A percentile compares a stretch with the other conserved stretches of the same genome.
Evolutionary conservation across 2,329 filamentous ascomycete species (phyloP).

Genomic region (Claviceps monticola): DNA sequence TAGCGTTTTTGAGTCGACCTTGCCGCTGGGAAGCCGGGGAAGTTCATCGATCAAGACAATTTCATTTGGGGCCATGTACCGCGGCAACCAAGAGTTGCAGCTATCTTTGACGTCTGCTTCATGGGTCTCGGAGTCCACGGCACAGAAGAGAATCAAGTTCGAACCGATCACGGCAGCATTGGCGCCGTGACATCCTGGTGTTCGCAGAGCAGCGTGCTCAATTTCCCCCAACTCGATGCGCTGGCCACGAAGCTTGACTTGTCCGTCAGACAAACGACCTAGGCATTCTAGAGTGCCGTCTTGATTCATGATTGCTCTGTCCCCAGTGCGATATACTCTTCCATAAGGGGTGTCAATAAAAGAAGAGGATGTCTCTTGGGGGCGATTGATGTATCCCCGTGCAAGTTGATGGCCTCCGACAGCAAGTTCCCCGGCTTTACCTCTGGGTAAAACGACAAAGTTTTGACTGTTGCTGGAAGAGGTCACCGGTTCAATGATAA

Average conservation of each 20-base stretch:
- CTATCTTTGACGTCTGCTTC: conserved; percentile 35
- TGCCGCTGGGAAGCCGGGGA: conserved; percentile 69
- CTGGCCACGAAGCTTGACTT: conserved; percentile 79
- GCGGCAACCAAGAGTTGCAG: conserved; percentile 64
- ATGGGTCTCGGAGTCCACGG: conserved; percentile 27
- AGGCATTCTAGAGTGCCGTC: conserved; percentile 69
- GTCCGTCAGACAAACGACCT: conserved; percentile 64
- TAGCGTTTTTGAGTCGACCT: conserved; percentile 58
- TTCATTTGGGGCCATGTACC: conserved; percentile 72
- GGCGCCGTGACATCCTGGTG: conserved; percentile 47
- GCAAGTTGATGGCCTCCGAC: conserved; percentile 73
- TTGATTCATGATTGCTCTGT: conserved; percentile 56
- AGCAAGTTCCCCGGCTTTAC: conserved; percentile 64
- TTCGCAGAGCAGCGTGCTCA: conserved; percentile 53
- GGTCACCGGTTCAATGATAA: conserved; percentile 42
- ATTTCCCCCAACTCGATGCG: conserved; percentile 69
- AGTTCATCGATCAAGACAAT: conserved; percentile 50
- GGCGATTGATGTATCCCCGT: conserved; percentile 66
- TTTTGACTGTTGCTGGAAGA: conserved; percentile 10
- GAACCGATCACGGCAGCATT: conserved; percentile 54
- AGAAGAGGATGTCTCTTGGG: conserved; percentile 55
- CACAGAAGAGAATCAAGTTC: conserved; percentile 62
- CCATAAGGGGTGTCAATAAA: conserved; percentile 60
- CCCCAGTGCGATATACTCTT: conserved; percentile 68
- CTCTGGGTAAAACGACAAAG: conserved; percentile 45